phyloP scores from a whole-genome alignment of 75 land plant species.

The Chamaecyparis obtusa region DNA sequence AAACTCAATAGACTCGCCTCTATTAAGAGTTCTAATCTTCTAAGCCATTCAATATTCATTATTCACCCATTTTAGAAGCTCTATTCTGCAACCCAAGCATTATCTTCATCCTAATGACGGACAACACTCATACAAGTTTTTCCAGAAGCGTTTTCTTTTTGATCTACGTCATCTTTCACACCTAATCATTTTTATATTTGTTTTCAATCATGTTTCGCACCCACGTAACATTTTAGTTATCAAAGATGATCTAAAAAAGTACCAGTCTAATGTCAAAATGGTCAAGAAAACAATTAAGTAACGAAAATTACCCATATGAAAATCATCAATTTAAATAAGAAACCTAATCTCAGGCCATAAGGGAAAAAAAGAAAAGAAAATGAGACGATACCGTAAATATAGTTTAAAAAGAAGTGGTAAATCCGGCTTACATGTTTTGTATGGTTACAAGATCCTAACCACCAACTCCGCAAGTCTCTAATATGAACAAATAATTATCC shows the following conservation, averaged over 20 bases:
- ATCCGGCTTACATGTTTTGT: background rate
- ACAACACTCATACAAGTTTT: background rate
- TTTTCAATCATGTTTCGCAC: background rate
- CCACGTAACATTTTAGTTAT: background rate
- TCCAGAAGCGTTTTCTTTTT: background rate
- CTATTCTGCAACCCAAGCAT: background rate
- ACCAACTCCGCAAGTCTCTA: background rate
- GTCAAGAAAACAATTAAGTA: background rate
- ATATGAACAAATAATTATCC: background rate
- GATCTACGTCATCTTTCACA: background rate
- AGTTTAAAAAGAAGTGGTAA: background rate
- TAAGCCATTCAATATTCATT: too few relatives aligned
- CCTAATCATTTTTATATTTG: background rate
- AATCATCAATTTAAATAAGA: background rate
- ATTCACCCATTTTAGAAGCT: background rate
- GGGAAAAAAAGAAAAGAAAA: background rate
- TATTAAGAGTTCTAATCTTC: too few relatives aligned
- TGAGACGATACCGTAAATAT: too few relatives aligned
- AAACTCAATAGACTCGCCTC: too few relatives aligned
- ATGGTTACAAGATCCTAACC: background rate
- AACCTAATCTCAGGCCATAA: background rate
- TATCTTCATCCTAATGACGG: background rate
- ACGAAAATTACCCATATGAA: background rate
- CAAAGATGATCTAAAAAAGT: background rate
- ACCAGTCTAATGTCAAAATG: background rate